These are phyloP conservation scores for Geotrichum histeridarum DNA, from an alignment of 1,139 yeast genomes.

Conservation along the genomic window DNA sequence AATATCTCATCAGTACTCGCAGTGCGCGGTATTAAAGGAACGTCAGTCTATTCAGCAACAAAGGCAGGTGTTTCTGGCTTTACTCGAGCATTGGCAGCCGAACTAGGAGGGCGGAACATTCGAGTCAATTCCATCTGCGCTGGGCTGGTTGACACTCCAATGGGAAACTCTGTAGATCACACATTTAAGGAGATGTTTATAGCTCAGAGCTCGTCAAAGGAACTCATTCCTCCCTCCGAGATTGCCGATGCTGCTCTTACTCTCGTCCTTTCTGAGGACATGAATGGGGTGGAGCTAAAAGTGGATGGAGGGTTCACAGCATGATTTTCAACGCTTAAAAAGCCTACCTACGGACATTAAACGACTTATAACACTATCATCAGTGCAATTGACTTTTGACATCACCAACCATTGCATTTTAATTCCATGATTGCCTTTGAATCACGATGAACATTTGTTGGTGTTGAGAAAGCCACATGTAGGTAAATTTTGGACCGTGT, in stretches of 20 bases:
- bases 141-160: conserved; percentile 74
- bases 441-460: too few species aligned
- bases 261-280: conserved; percentile 28
- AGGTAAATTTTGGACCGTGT: neutral
- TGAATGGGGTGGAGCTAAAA: conserved; percentile 34
- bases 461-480: neutral
- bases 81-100: conserved; percentile 58
- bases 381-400: too few species aligned
- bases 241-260: conserved; percentile 38
- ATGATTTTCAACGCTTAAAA: neutral
- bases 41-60: conserved; percentile 71
- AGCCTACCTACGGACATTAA: too few species aligned
- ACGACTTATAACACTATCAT: too few species aligned
- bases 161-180: conserved; percentile 38
- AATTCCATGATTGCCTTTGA: too few species aligned
- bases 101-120: conserved; percentile 48
- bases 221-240: conserved; percentile 30
- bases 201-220: conserved; percentile 26
- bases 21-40: conserved; percentile 49
- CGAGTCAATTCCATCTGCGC: conserved; percentile 68
- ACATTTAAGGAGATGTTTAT: conserved; percentile 22
- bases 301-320: conserved; percentile 35
- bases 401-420: too few species aligned
- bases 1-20: conserved; percentile 76
- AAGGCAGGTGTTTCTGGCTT: conserved; percentile 71